Evolutionary conservation across 1,284 basidiomycete species (phyloP).

Genomic region (Volvariella volvacea): DNA sequence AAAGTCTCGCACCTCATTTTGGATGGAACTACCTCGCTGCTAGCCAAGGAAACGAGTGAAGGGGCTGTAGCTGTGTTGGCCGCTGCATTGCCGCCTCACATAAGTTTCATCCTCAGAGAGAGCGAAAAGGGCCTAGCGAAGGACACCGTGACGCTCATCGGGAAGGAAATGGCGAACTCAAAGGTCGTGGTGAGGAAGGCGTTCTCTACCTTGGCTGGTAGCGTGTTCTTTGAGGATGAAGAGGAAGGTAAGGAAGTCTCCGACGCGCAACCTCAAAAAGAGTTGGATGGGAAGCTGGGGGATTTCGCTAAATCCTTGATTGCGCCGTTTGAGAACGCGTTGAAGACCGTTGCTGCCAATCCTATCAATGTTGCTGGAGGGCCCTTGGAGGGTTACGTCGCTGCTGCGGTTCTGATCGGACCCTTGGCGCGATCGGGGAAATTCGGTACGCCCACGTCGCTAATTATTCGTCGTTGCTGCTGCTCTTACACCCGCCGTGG

Average conservation of each 20-base stretch:
- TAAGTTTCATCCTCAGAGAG: conserved; percentile 45
- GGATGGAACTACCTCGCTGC: conserved; percentile 48
- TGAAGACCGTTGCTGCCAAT: conserved; percentile 61
- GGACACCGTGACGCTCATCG: conserved; percentile 36
- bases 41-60: conserved; percentile 79
- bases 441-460: conserved; percentile 36
- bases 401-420: conserved; percentile 63
- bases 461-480: too few species aligned
- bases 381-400: conserved; percentile 80
- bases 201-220: conserved; percentile 46
- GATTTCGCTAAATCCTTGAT: conserved; percentile 49
- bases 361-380: conserved; percentile 54
- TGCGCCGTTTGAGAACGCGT: conserved; percentile 58
- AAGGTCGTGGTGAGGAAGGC: conserved; percentile 50
- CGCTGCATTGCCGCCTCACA: conserved; percentile 50
- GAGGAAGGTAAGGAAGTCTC: too few species aligned
- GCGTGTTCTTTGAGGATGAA: conserved; percentile 34
- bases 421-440: conserved; percentile 43
- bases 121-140: conserved; percentile 11
- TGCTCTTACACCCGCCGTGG: conserved; percentile 1
- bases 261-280: conserved; percentile 20
- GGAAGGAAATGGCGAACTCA: conserved; percentile 60
- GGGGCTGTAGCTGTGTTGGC: conserved; percentile 50
- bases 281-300: conserved; percentile 19
- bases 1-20: conserved; percentile 48